Conservation (phyloP, 257 asterid genomes). For the Jasminum sambac region DNA sequence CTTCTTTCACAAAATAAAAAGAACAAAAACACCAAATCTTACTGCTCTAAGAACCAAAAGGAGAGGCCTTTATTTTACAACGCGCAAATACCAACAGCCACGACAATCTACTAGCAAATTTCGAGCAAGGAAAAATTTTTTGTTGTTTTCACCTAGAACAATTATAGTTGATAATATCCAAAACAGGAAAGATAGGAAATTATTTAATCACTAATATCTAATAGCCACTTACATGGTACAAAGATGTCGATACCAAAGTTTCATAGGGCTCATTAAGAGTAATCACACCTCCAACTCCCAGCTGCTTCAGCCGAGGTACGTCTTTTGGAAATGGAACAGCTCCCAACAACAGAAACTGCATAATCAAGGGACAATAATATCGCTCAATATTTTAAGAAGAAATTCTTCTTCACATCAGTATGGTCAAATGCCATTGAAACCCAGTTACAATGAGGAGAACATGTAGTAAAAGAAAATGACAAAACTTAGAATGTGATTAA, state of each 20-base stretch:
- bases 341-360: conserved; percentile 79
- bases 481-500: no score
- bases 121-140: not conserved
- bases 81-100: not conserved
- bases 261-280: conserved; percentile 92
- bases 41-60: not conserved
- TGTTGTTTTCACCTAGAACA: no score
- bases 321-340: conserved; percentile 96
- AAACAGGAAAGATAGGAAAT: not conserved
- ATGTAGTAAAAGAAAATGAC: no score
- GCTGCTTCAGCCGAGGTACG: conserved; percentile 78
- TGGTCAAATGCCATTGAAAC: not conserved
- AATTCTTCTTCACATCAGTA: not conserved
- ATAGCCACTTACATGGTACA: conserved; percentile 70
- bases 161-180: conserved; percentile 4
- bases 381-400: not conserved
- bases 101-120: not conserved
- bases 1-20: not conserved
- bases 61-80: not conserved
- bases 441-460: no score
- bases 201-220: not conserved
- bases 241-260: conserved; percentile 82
- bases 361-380: conserved; percentile 9
- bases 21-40: not conserved
- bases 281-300: conserved; percentile 97